Evolutionary conservation across 306 rosid species (phyloP), one percentile per base, ranked within the genome.

Genomic region (Ochetophila trinervis): DNA sequence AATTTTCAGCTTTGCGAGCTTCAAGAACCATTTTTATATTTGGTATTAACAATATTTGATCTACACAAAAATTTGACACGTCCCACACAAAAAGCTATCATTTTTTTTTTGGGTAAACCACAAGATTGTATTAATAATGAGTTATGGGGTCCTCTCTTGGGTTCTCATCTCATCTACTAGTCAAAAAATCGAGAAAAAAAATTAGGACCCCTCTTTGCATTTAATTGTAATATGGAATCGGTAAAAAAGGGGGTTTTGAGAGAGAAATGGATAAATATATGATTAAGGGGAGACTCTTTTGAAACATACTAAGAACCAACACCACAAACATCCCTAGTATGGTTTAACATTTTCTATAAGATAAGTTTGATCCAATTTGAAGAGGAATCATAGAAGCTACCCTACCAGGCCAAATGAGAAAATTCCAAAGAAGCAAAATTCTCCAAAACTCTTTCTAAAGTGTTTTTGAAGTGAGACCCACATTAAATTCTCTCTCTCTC

Each of bases 221-320:
- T 40, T 22, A 60, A 53, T 20, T 53, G 36, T 45, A 57, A 22
- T 34, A 6, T 59, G 49, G 72, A 60, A 68, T 68, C 72, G 30
- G 52, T 49, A 60, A 49, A 58, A 34, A 24, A 22, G 73, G 23
- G 50, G 10, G 10, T 19, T 37, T 60, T n/a, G 20, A 21, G 11
- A 18, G 18, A 64, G 22, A 15, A 47, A 57, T 45, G 65, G 71
- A 59, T 66, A 58, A 51, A 21, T 40, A 40, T 54, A 57, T 50
- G 44, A 65, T 8, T 21, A 49, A 48, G 56, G 14, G 23, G 36
- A 21, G 8, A 17, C 24, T 42, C 24, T 44, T 20, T 18, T 55
- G 13, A 27, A 72, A 63, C 51, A 56, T 56, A 72, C 59, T 18
- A 48, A 47, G 65, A 62, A 55, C 58, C 50, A 71, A 71, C 44